phyloP scores from a whole-genome alignment of 257 asterid species.

The Rubia yunnanensis region DNA sequence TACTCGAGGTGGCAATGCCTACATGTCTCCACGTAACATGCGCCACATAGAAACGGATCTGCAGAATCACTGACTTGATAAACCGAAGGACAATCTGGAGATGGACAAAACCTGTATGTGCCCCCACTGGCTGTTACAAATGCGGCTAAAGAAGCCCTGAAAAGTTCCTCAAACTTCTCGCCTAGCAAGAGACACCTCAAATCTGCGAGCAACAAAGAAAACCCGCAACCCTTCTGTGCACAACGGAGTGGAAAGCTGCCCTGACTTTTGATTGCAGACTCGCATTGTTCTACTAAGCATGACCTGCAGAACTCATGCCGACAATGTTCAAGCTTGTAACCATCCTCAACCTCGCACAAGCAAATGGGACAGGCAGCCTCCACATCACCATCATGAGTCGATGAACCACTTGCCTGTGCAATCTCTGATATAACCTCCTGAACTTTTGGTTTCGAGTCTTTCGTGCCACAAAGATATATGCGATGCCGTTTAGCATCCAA shows the following conservation, averaged over 20 bases:
- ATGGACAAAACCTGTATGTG: conserved; percentile 69
- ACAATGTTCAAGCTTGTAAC: conserved; percentile 62
- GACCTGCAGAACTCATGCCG: conserved; percentile 54
- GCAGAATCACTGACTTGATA: conserved; percentile 40
- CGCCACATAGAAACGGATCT: conserved; percentile 51
- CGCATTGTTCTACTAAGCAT: conserved; percentile 78
- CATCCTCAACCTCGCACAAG: conserved; percentile 67
- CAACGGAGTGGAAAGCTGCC: conserved; percentile 67
- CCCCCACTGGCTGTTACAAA: conserved; percentile 65
- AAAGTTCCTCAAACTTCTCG: conserved; percentile 74
- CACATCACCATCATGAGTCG: conserved; percentile 14
- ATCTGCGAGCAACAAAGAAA: conserved; percentile 49
- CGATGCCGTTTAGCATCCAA: conserved; percentile 52
- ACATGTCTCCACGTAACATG: conserved; percentile 77
- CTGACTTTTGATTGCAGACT: conserved; percentile 49
- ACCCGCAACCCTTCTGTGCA: conserved; percentile 38
- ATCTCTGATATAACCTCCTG: conserved; percentile 42
- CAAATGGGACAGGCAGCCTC: conserved; percentile 62
- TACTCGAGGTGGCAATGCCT: conserved; percentile 79
- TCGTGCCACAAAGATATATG: conserved; percentile 44
- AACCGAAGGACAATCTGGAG: conserved; percentile 89
- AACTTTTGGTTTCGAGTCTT: conserved; percentile 57
- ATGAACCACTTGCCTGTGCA: conserved; percentile 32
- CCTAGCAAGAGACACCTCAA: conserved; percentile 39
- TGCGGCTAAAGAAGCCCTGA: conserved; percentile 63